These are phyloP conservation scores for Solanum virginianum DNA, from an alignment of 257 asterid genomes.

Conservation along the genomic window DNA sequence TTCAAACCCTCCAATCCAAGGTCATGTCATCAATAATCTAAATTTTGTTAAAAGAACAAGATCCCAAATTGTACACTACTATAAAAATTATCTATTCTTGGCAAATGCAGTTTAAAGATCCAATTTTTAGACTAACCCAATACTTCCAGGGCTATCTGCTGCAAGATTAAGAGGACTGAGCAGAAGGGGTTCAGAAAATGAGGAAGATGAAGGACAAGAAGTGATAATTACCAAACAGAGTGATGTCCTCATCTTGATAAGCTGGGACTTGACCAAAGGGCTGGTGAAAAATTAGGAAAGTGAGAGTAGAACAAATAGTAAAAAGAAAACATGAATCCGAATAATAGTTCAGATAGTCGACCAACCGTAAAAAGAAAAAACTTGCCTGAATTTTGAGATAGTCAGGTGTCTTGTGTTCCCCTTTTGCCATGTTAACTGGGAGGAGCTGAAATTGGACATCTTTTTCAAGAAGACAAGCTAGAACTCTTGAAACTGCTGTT, in stretches of 20 bases:
- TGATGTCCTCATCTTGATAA: slow-evolving; percentile 59
- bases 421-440: slow-evolving; percentile 63
- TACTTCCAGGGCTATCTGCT: not conserved
- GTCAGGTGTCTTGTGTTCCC: slow-evolving; percentile 67
- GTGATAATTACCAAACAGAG: slow-evolving; percentile 44
- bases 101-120: not conserved
- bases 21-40: not conserved
- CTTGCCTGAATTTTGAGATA: slow-evolving; percentile 73
- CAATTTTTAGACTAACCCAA: not conserved
- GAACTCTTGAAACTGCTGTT: slow-evolving; percentile 62
- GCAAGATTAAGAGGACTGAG: not conserved
- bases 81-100: not conserved
- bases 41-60: not conserved
- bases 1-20: not conserved
- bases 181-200: not conserved
- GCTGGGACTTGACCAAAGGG: slow-evolving; percentile 94
- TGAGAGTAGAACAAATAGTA: not conserved
- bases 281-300: slow-evolving; percentile 15
- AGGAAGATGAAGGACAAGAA: not conserved
- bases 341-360: not conserved
- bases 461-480: slow-evolving; percentile 65
- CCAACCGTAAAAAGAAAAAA: not conserved
- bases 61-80: not conserved
- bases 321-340: not conserved
- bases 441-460: slow-evolving; percentile 56